phyloP scores from a whole-genome alignment of 1,284 basidiomycete species.

The Somion occarium region DNA sequence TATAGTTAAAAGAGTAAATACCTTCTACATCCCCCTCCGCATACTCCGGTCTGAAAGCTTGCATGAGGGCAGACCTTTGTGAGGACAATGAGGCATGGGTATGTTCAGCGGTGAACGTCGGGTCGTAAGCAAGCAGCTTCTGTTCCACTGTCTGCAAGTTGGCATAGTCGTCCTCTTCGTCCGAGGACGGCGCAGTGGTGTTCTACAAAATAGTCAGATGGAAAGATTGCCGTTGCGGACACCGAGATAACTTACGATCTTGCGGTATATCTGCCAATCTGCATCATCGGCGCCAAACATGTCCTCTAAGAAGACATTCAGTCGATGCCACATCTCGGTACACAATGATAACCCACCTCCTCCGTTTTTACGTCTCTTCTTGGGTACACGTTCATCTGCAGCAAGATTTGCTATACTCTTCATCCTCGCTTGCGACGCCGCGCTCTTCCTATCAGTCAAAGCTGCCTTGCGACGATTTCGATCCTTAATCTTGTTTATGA shows the following conservation, averaged over 20 bases:
- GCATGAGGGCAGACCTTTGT: conserved; percentile 78
- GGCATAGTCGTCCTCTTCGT: conserved; percentile 89
- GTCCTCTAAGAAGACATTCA: conserved; percentile 86
- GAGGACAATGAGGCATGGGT: conserved; percentile 79
- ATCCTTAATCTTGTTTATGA: conserved; percentile 86
- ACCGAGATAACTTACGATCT: conserved; percentile 59
- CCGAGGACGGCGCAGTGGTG: conserved; percentile 83
- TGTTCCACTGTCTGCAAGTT: conserved; percentile 75
- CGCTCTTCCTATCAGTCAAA: conserved; percentile 86
- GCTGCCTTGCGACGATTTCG: conserved; percentile 80
- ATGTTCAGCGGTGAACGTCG: conserved; percentile 74
- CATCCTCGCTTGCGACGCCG: conserved; percentile 95
- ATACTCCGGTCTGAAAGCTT: conserved; percentile 77
- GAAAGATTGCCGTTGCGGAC: too few relatives aligned
- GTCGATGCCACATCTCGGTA: neutral
- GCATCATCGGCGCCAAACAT: conserved; percentile 94
- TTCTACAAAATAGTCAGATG: conserved; percentile 41
- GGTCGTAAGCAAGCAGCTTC: conserved; percentile 81
- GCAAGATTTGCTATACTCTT: conserved; percentile 94
- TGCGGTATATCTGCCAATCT: conserved; percentile 97
- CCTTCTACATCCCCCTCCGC: conserved; percentile 69
- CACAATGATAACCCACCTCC: conserved; percentile 49
- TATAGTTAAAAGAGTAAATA: too few relatives aligned
- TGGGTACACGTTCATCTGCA: conserved; percentile 71
- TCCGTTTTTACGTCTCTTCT: conserved; percentile 77